Base-by-base conservation (phyloP, 176 grass and related monocot species). In the Guadua angustifolia region DNA sequence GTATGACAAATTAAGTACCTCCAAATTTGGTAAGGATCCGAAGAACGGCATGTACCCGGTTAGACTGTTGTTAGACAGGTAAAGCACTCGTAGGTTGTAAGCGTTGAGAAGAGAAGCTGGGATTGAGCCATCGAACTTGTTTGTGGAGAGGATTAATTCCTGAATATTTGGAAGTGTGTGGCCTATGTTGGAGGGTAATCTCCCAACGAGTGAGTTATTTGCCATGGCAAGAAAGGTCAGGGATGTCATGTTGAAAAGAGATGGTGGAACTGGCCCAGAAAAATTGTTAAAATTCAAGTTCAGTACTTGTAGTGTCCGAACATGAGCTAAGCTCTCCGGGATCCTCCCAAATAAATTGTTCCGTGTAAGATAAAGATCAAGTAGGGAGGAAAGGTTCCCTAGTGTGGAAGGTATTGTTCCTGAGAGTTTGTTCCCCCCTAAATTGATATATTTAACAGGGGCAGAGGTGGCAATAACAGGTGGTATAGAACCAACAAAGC, bases 351-450 rank as follows among this genome's bases (percentile, higher is more conserved):
- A 8, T 36, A 97, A 81, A 13, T 5, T 11, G 42, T 94, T 94
- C 0, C 17, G 4, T 55, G 40, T 9, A 33, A 94, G 79, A 25
- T 13, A 10, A 58, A 97, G 66, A 19, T 38, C 1, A 9, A 81
- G 4, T 5, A 97, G 75, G 12, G 75, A 62, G 1, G 82, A 87
- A 12, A 93, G 59, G 13, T 92, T 89, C 17, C 91, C 89, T 25
- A 97, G 29, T 18, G 94, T 84, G 43, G 79, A 29, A 4, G 93
- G 90, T 13, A 92, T 90, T 69, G 19, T 83, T 66, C 92, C 89
- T 3, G 51, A 71, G 21, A 94, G 81, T 17, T 29, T 12, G 43
- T 92, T 92, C 1, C 25, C 4, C 12, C 40, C 50, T 16, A 94
- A 62, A 55, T 86, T 6, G 1, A 94, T 67, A 65, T 84, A 22